Base-by-base conservation (phyloP, 2,329 filamentous ascomycete species). In the Aspergillus pseudonomiae region DNA sequence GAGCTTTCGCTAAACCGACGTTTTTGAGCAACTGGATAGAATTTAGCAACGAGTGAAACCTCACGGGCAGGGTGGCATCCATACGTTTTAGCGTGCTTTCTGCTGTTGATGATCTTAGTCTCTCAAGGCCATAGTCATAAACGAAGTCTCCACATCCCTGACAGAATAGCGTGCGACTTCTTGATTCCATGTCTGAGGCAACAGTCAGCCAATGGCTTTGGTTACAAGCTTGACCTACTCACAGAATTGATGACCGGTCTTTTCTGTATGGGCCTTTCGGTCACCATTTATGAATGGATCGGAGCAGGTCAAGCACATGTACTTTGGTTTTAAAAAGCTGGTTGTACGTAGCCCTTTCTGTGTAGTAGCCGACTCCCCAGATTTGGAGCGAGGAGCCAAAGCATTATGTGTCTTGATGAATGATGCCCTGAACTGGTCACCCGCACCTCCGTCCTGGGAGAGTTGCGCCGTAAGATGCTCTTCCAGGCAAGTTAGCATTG, bases 201-300 rank as follows among this genome's bases (percentile, higher is more conserved):
- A 34, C 21, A 16, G 24, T 65, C 65, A 65, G 70, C 59, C 11
- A 65, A 39, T 9, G 30, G 36, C 36, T 21, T 4, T 6, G 28
- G 14, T n/a, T 21, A 6, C 34, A 32, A 53, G 16, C 36, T 7
- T 19, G n/a, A 4, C 36, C 16, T 12, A 65, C 77, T 69, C 73
- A 81, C 79, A 80, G 53, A 81, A 81, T 28, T 68, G 69, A 70
- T 81, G 79, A 0, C 75, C 75, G 1, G 76, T 79, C 62, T 76
- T 75, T 36, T 77, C 72, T 4, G 74, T 73, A 65, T 81, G 79
- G 4, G 67, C 65, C 46, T 74, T 69, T 39, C 78, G 74, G 50
- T 76, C 74, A 12, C 67, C 71, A 56, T 69, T 71, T 48, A 72
- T 43, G 36, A 73, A 76, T n/a, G 67, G 59, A 43, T 76, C 75